Evolutionary conservation across 2,329 filamentous ascomycete genomes (phyloP), one percentile per base, ranked within the genome.

Genomic region (Lomentospora prolificans): DNA sequence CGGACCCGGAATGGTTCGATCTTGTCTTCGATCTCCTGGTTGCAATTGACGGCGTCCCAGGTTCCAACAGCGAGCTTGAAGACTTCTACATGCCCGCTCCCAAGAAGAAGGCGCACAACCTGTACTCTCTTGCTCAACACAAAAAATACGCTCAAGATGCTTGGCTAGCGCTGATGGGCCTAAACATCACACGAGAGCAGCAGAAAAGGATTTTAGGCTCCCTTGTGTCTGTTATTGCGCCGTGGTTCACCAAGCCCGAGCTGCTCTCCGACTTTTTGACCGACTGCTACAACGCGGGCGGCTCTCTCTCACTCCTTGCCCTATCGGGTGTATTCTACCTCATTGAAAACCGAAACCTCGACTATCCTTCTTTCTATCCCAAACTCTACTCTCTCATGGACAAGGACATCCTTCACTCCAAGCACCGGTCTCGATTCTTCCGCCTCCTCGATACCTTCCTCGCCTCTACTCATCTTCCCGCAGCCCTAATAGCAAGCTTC

Each of bases 361-460:
- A 99, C 71, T 99, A 99, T 68, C 90, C 91, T 1, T 86, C 85
- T 30, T 99, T 99, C 72, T 99, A 95, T 72, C 72, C 79, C 55
- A 97, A 96, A 69, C 83, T 99, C 2, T 99, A 99, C 73, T 95
- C 90, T 8, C 79, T 99, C 1, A 80, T 99, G 3, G 89, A 97
- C 70, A 80, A 85, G 36, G 83, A 89, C 51, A 80, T 97, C 7
- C 76, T 99, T 50, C 91, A 99, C 73, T 96, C 91, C 19, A 96
- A 94, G 70, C 87, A 99, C 72, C 85, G 94, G 53, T 95, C 91
- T 19, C 84, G 86, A 57, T 96, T 99, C 72, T 94, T 99, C 73
- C 87, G 94, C 53, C 78, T 97, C 14, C 75, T 99, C 57, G 90
- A 96, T 64, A 90, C 86, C 3, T 99, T 97, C 71, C 79, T 99